A percentile compares a stretch with the other conserved stretches of the same genome.
Conservation (phyloP, 352 stramenopile genomes). For the Phytophthora lateralis region DNA sequence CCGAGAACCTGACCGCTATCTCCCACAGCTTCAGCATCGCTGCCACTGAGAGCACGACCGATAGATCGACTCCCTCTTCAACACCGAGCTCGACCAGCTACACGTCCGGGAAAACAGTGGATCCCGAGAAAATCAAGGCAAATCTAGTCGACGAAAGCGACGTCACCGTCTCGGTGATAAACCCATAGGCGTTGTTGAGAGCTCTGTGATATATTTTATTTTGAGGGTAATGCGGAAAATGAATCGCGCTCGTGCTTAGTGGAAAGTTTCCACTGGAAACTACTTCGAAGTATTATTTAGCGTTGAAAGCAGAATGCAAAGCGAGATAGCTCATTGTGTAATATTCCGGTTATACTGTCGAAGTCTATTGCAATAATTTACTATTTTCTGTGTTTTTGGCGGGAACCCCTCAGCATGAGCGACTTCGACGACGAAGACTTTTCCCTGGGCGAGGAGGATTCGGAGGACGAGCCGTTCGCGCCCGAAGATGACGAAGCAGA, state of each 20-base stretch:
- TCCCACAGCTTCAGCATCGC: slow-evolving; percentile 28
- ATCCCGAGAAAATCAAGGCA: slow-evolving; percentile 20
- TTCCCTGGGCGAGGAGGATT: slow-evolving; percentile 58
- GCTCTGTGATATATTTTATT: slow-evolving; percentile 25
- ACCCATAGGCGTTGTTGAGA: slow-evolving; percentile 11
- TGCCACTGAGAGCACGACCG: slow-evolving; percentile 20
- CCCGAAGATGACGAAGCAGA: slow-evolving; percentile 28
- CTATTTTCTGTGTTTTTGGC: slow-evolving; percentile 1
- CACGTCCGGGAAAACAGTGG: slow-evolving; percentile 12
- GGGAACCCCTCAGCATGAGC: slow-evolving; percentile 17
- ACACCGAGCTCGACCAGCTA: slow-evolving; percentile 18
- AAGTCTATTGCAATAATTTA: too few species aligned
- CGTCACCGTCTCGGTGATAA: slow-evolving; percentile 19
- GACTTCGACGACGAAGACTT: slow-evolving; percentile 63
- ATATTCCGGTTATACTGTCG: too few species aligned
- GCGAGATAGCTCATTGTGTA: too few species aligned
- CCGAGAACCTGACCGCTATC: slow-evolving; percentile 28
- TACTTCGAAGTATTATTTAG: too few species aligned
- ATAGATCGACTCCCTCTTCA: slow-evolving; percentile 21
- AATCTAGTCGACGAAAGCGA: slow-evolving; percentile 16
- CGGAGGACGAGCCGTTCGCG: slow-evolving; percentile 46
- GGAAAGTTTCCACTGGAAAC: too few species aligned
- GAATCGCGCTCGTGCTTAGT: too few species aligned
- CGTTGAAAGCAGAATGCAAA: too few species aligned
- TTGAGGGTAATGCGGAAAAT: slow-evolving; percentile 13